Base-by-base conservation (phyloP, 371 early-diverging fungal species). In the Apophysomyces variabilis region DNA sequence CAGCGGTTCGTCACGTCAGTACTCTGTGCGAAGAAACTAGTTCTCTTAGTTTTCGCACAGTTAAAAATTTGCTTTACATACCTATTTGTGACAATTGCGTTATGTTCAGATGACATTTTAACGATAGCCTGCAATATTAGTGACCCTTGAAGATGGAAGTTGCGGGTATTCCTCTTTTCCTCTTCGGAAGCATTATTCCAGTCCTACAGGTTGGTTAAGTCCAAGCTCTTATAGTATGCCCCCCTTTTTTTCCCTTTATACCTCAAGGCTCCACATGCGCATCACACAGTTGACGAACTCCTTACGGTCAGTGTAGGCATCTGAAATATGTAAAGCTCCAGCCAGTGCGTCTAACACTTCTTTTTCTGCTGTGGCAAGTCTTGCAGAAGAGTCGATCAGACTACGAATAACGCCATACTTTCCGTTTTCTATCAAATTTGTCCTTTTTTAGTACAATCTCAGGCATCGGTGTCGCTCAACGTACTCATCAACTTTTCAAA, bases 121-220 rank as follows among this genome's bases (percentile, higher is more conserved):
- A 92, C 77, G 35, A 93, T 71, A 32, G 87, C 75, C 72, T 94
- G 92, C 16, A 92, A 66, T 16, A 93, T 84, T 5, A 90, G 73
- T 7, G 93, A 85, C 16, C 93, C 93, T 66, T 92, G 92, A n/a
- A 87, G 67, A 68, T 86, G 87, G 71, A 87, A 85, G 26, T 75
- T 79, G 16, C 80, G 79, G 13, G 76, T 64, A 64, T 78, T 71
- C n/a, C 61, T 46, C 47, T 74, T 77, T 18, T 81, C 80, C 18
- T 74, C 71, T 7, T 74, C 76, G 12, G 76, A 67, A 8, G 74
- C 71, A 43, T 61, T 60, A n/a, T 67, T 71, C 76, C 77, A 79
- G 37, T 73, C 70, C 68, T 73, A 68, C 39, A 4, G 38, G 32
- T 26, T 14, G 18, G 3, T 61, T 36, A 14, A 13, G 13, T 43